Evolutionary conservation across 306 rosid species (phyloP), one percentile per base, ranked within the genome.

Genomic region (Vigna mungo): DNA sequence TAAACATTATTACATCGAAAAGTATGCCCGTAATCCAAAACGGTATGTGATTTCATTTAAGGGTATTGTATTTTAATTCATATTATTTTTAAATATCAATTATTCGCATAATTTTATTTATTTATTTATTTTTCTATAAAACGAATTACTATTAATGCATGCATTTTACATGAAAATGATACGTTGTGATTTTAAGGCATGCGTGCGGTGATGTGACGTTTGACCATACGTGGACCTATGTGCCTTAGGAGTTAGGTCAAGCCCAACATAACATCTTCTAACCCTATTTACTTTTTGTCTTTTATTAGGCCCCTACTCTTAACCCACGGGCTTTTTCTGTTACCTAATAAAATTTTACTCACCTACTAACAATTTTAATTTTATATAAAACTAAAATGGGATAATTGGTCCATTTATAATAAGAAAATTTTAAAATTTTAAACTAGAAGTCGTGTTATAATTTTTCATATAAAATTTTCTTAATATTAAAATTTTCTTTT

Each of bases 151-250:
- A 52, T 27, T 64, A 32, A 44, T 36, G 66, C 72, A 36, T 1
- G 23, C 44, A 52, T 73, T 73, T 80, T 73, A 37, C 17, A 46
- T 37, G 54, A 59, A 59, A 68, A 68, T n/a, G 25, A 78, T 44
- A 27, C 3, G 5, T 10, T 37, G 30, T 41, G 23, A 65, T 47
- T 66, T 59, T 2, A 59, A 51, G 6, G 34, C 68, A 78, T 9
- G 79, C 60, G 79, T 55, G 75, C 9, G 63, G 67, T 66, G 85
- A 77, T 59, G 83, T 67, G 80, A 84, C 77, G 52, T 18, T 81
- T 44, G 71, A 66, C 82, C 83, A 44, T 58, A 43, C 37, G 59
- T 49, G 69, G 77, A 36, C 74, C 85, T 32, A 62, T 39, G 37
- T 18, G 59, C 27, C 37, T 6, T 46, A 74, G 68, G 53, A 10